A percentile compares a stretch with the other conserved stretches of the same genome.
Evolutionary conservation across 192 early-diverging fungal genomes (phyloP).

Genomic region (Allomyces javanicus): DNA sequence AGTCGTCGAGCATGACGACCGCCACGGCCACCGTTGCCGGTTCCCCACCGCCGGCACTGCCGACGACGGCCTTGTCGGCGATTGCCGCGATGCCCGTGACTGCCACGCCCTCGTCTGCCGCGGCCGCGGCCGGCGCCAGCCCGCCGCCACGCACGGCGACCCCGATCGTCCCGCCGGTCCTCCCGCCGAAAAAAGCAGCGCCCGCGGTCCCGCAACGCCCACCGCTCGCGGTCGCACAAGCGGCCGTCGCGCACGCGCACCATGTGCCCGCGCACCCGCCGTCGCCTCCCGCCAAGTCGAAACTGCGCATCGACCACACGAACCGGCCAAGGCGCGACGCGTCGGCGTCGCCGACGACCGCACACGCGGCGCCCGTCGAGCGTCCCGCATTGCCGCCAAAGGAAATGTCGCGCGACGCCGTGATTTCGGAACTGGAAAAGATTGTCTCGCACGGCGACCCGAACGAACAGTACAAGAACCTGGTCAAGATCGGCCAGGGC

Average conservation of each 20-base stretch:
- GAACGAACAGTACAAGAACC: slow-evolving; percentile 27
- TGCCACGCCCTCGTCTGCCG: neutral
- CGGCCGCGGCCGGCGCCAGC: neutral
- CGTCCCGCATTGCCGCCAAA: neutral
- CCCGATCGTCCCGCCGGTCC: too few relatives aligned
- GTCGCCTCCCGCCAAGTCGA: too few relatives aligned
- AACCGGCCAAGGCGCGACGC: too few relatives aligned
- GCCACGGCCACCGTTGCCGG: neutral
- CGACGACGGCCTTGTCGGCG: neutral
- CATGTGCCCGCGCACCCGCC: neutral
- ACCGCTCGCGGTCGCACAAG: neutral
- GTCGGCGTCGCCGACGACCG: too few relatives aligned
- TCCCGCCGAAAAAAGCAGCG: neutral
- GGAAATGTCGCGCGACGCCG: neutral
- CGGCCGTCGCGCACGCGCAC: neutral
- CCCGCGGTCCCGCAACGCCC: neutral
- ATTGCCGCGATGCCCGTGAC: neutral
- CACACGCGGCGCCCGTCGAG: too few relatives aligned
- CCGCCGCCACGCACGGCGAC: too few relatives aligned
- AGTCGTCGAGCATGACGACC: neutral
- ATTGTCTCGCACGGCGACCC: slow-evolving; percentile 17
- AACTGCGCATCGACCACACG: too few relatives aligned
- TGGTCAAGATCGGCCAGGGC: slow-evolving; percentile 40
- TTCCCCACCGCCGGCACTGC: too few relatives aligned
- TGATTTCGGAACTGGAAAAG: neutral